Evolutionary conservation across 192 early-diverging fungal genomes (phyloP).

Genomic region (Funneliformis geosporum): DNA sequence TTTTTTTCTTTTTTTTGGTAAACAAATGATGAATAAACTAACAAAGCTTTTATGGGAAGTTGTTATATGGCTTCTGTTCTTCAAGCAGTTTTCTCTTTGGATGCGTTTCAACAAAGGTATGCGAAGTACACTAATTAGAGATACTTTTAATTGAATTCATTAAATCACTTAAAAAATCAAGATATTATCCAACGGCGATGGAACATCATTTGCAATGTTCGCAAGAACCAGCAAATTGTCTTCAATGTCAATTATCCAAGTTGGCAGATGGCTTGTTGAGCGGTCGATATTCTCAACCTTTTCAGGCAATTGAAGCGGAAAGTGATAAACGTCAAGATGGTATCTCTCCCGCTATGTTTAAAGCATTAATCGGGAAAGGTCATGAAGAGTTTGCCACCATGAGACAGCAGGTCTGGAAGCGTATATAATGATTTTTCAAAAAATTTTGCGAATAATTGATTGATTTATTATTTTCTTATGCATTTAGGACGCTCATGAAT

Average conservation of each 20-base stretch:
- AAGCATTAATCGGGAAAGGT: constrained; percentile 79
- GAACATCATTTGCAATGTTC: constrained; percentile 56
- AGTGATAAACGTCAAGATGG: constrained; percentile 67
- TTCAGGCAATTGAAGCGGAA: constrained; percentile 39
- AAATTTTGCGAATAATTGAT: not conserved
- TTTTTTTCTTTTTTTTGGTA: not conserved
- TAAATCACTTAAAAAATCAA: not conserved
- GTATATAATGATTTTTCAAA: not conserved
- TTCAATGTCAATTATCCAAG: constrained; percentile 91
- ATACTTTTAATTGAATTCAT: not conserved
- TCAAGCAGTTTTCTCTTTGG: constrained; percentile 84
- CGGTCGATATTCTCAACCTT: constrained; percentile 79
- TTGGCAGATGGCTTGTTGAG: constrained; percentile 87
- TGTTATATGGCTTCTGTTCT: constrained; percentile 97
- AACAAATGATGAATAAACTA: not conserved
- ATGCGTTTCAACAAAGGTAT: constrained; percentile 74
- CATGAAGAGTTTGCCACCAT: constrained; percentile 96
- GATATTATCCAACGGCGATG: constrained; percentile 40
- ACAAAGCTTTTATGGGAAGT: constrained; percentile 43
- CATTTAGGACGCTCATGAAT: constrained; percentile 88
- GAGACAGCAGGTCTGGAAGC: constrained; percentile 81
- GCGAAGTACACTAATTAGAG: constrained; percentile 12
- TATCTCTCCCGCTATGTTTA: constrained; percentile 90
- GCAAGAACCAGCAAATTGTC: constrained; percentile 69
- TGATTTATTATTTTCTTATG: not conserved